Evolutionary conservation across 2,329 filamentous ascomycete species (phyloP).

Genomic region (Aspergillus sp.): DNA sequence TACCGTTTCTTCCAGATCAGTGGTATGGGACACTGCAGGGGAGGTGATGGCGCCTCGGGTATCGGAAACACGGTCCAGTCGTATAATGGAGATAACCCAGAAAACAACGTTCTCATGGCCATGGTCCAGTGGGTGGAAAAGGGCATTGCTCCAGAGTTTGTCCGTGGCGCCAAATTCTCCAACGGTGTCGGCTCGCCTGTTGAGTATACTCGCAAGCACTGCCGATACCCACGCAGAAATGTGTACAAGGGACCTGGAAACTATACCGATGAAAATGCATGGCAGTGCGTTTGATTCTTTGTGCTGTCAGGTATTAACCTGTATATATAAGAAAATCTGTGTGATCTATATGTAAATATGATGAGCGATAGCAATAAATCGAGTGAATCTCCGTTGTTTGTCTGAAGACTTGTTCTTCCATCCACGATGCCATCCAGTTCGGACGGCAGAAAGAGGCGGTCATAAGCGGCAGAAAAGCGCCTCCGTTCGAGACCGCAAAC

Average conservation of each 20-base stretch:
- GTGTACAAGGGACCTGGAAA: slow-evolving; percentile 26
- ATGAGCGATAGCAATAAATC: too few relatives aligned
- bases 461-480: too few relatives aligned
- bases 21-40: slow-evolving; percentile 49
- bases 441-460: too few relatives aligned
- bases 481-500: too few relatives aligned
- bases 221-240: slow-evolving; percentile 33
- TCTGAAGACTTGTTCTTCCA: too few relatives aligned
- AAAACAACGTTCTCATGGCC: slow-evolving; percentile 46
- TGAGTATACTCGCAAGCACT: slow-evolving; percentile 44
- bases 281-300: slow-evolving; percentile 23
- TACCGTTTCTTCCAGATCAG: slow-evolving; percentile 51
- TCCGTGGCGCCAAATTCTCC: slow-evolving; percentile 42
- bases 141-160: slow-evolving; percentile 32
- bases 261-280: slow-evolving; percentile 29
- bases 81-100: slow-evolving; percentile 21
- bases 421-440: too few relatives aligned
- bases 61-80: slow-evolving; percentile 29
- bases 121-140: slow-evolving; percentile 49
- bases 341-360: too few relatives aligned
- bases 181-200: slow-evolving; percentile 35
- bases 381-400: too few relatives aligned
- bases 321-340: too few relatives aligned
- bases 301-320: too few relatives aligned
- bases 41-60: slow-evolving; percentile 39